Evolutionary conservation across 2,329 filamentous ascomycete genomes (phyloP), one percentile per base, ranked within the genome.

Genomic region (Pyrenophora seminiperda): DNA sequence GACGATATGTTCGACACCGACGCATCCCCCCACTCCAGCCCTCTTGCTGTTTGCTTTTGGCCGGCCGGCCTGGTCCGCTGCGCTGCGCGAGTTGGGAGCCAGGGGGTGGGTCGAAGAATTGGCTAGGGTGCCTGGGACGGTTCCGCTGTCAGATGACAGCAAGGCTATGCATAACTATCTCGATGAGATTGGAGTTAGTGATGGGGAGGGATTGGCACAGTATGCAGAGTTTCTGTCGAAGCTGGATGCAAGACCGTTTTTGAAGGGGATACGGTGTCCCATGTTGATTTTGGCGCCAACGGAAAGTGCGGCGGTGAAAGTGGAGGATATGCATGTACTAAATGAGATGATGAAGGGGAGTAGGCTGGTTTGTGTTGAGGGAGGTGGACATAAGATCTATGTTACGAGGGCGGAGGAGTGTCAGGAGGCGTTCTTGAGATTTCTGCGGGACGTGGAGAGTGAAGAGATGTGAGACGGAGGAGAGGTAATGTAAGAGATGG

Each of bases 361-460:
- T 20, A 59, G 38, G 22, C 17, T 72, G 30, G 68, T 60, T 48
- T 42, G 68, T 9, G 41, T 73, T 9, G 54, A 66, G 32, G 68
- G 62, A 2, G 54, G 53, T 11, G 69, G 68, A 5, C 71, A 73
- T 54, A 70, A 73, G 56, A 73, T 73, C n/a, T 72, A 70, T 46
- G 62, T 71, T 5, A 68, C 65, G 2, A 47, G 59, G 20, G 56
- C 68, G 1, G 59, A 65, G 29, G 53, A 50, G 34, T 72, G 63
- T 48, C 68, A 71, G 47, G 33, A 19, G 14, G 43, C 40, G 1
- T 68, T 65, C 10, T 40, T 68, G 0, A 79, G 77, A 0, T 72
- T 83, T 22, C 59, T 69, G 27, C 11, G 34, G 7, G 15, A 19
- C 6, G 6, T 42, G 11, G 9, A 40, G 15, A 19, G 20, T n/a